phyloP scores from a whole-genome alignment of 306 rosid species.

The Quercus glauca region DNA sequence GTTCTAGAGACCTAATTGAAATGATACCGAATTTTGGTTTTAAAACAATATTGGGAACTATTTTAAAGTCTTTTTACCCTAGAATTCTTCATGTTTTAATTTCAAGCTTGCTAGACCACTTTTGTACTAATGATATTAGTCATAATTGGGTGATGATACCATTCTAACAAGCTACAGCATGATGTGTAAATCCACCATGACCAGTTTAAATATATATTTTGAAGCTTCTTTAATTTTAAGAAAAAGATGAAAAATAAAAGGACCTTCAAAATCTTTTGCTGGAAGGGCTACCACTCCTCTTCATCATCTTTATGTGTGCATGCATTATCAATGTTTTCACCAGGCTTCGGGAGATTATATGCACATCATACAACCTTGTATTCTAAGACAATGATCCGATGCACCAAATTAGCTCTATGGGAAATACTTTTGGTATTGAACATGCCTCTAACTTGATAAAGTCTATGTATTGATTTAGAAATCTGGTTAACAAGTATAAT shows the following conservation, averaged over 20 bases:
- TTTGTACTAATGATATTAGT: background rate
- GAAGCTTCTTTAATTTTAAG: background rate
- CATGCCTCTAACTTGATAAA: background rate
- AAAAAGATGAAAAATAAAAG: background rate
- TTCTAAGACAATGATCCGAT: background rate
- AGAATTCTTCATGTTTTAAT: background rate
- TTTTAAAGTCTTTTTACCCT: background rate
- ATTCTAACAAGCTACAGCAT: background rate
- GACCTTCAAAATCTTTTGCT: background rate
- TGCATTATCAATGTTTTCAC: background rate
- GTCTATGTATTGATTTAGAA: background rate
- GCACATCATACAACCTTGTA: background rate
- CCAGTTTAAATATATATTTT: background rate
- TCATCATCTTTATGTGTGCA: background rate
- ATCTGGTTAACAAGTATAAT: background rate
- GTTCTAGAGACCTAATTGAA: background rate
- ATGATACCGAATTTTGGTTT: background rate
- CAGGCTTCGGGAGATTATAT: background rate
- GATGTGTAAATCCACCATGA: background rate
- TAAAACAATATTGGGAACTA: background rate
- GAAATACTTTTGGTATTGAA: background rate
- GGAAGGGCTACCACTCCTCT: background rate
- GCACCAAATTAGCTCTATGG: background rate
- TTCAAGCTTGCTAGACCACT: background rate
- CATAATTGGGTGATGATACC: background rate